Base-by-base conservation (phyloP, 2,329 filamentous ascomycete species). In the Fusarium falciforme region DNA sequence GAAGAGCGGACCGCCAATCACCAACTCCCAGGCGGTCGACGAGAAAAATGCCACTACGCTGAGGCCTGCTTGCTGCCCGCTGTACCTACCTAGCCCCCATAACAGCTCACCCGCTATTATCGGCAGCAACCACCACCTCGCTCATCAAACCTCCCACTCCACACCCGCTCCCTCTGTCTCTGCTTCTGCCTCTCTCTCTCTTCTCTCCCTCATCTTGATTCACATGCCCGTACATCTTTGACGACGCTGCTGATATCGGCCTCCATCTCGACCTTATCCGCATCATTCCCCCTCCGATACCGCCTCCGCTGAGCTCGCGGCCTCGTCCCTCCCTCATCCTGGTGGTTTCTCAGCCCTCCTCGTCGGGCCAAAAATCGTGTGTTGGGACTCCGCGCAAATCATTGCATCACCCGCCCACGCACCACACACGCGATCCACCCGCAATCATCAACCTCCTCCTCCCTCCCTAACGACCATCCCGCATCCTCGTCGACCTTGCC, bases 301-400 rank as follows among this genome's bases (percentile, higher is more conserved):
- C 65, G 64, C 58, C 66, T 72, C 62, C 69, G 66, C 72, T 67
- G 72, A 73, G 68, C 60, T 73, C 42, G 52, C 59, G 29, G 44
- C 25, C 44, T 22, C 58, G 35, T 55, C 64, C 49, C 63, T 64
- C 49, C 17, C 35, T 55, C 49, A 22, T 42, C 52, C 61, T 64
- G 54, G 67, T 67, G 33, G 67, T 59, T n/a, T 61, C 60, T 74
- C 42, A 59, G 62, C 69, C 58, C 71, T 71, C 55, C 68, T 66
- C 66, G 70, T 69, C 52, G 60, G 68, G 66, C 67, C 73, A 77
- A 79, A 78, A 78, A 75, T 74, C 79, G 75, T 77, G 74, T 77
- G 77, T 79, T 76, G 72, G 73, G 68, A 72, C 75, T 78, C 77
- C 70, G 77, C 77, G 77, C 77, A 79, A 79, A 79, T 79, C 77